phyloP scores from a whole-genome alignment of 805 yeast genomes.

The Ogataea methylovora region DNA sequence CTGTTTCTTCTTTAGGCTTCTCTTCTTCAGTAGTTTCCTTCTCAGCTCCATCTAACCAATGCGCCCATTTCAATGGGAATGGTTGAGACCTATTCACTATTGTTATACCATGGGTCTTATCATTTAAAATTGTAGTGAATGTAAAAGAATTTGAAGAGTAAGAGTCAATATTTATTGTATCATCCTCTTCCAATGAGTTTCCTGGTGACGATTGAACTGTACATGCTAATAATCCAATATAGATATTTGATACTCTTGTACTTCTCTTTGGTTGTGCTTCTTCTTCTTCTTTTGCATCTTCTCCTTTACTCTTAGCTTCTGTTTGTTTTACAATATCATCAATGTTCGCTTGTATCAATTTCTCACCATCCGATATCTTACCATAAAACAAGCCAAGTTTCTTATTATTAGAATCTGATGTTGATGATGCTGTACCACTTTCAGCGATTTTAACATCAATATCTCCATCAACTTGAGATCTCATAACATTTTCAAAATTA shows the following conservation, averaged over 20 bases:
- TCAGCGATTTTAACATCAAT: conserved; percentile 55
- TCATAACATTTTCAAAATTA: conserved; percentile 56
- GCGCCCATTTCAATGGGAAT: conserved; percentile 83
- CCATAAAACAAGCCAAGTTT: conserved; percentile 71
- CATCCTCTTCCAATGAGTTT: conserved; percentile 12
- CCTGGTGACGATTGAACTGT: conserved; percentile 15
- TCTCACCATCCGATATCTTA: conserved; percentile 75
- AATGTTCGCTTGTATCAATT: conserved; percentile 79
- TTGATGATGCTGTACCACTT: conserved; percentile 26
- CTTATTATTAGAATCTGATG: conserved; percentile 19
- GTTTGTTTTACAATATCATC: conserved; percentile 58
- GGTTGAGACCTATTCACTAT: conserved; percentile 79
- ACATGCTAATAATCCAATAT: conserved; percentile 24
- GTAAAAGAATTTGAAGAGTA: conserved; percentile 51
- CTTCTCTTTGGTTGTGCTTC: conserved; percentile 4
- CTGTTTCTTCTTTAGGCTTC: conserved; percentile 7
- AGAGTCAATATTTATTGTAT: conserved; percentile 35
- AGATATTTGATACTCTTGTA: conserved; percentile 17
- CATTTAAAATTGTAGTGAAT: conserved; percentile 71
- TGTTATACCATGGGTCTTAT: conserved; percentile 68
- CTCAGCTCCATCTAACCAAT: conserved; percentile 68
- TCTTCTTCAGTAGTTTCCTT: conserved; percentile 12
- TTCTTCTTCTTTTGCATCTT: conserved; percentile 5
- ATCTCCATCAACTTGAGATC: conserved; percentile 69
- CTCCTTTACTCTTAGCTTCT: conserved; percentile 11